Conservation (phyloP, 106 monocot species). For the Iris macrosiphon region DNA sequence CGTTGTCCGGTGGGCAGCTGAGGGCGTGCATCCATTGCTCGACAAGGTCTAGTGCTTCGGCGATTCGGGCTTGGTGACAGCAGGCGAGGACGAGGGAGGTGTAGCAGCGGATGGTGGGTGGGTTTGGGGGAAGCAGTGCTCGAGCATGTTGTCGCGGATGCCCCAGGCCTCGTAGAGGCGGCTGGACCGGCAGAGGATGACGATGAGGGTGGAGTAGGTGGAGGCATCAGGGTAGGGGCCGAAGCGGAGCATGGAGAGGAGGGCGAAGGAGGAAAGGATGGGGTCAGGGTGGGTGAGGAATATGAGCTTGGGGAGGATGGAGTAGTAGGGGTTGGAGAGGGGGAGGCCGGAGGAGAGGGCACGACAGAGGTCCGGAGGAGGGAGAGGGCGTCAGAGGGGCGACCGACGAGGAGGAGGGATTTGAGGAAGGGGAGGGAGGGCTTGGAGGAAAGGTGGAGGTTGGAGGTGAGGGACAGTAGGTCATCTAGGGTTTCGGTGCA, state of each 20-base stretch:
- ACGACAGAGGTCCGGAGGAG: not conserved
- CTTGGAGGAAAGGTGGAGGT: constrained; percentile 1
- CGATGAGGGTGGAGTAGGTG: constrained; percentile 20
- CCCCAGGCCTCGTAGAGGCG: constrained; percentile 19
- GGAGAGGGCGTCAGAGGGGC: not conserved
- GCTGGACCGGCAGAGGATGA: constrained; percentile 14
- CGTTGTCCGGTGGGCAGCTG: constrained; percentile 17
- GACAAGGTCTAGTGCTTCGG: constrained; percentile 14
- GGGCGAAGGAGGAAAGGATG: constrained; percentile 1
- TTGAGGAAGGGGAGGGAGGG: constrained; percentile 18
- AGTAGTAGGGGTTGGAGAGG: constrained; percentile 14
- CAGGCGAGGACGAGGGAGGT: constrained; percentile 25
- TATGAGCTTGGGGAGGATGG: constrained; percentile 13
- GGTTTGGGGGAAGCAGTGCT: not conserved
- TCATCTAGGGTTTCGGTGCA: not conserved
- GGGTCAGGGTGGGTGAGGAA: not conserved
- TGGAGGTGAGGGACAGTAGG: constrained; percentile 1
- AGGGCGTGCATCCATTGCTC: not conserved
- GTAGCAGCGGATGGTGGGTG: constrained; percentile 16
- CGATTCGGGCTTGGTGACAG: constrained; percentile 12
- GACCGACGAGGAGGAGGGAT: constrained; percentile 12
- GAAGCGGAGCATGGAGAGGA: constrained; percentile 3
- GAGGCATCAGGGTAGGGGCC: constrained; percentile 15
- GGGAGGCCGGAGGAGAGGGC: constrained; percentile 4
- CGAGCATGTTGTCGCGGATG: constrained; percentile 23